Percentiles rank a stretch among this genome's conserved stretches.
These are phyloP conservation scores for Melanogaster broomeanus DNA, from an alignment of 768 basidiomycete genomes.

Conservation along the genomic window DNA sequence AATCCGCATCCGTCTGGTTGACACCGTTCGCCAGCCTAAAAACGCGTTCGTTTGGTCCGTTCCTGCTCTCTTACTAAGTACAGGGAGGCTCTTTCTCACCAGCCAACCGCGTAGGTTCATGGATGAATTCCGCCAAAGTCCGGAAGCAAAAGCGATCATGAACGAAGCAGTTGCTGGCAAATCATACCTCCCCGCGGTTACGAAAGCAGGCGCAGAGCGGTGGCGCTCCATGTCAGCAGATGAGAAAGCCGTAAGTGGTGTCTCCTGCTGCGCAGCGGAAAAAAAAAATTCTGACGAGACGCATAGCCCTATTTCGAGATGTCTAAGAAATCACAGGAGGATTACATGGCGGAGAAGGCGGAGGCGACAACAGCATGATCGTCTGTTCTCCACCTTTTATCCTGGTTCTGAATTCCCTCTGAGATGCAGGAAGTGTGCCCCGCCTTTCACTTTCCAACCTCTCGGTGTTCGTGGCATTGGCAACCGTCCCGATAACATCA, in stretches of 20 bases:
- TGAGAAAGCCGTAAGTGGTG: constrained; percentile 32
- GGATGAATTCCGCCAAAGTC: constrained; percentile 14
- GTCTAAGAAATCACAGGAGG: constrained; percentile 13
- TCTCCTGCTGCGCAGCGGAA: neutral
- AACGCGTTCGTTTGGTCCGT: constrained; percentile 29
- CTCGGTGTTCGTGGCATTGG: neutral
- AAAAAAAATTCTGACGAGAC: constrained; percentile 3
- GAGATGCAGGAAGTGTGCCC: constrained; percentile 1
- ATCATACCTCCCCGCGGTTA: neutral
- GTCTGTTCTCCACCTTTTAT: no score
- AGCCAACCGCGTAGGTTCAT: constrained; percentile 16
- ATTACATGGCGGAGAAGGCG: constrained; percentile 1
- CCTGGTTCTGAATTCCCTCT: neutral
- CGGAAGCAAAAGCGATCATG: constrained; percentile 17
- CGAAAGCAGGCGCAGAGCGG: constrained; percentile 22
- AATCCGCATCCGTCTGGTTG: constrained; percentile 6
- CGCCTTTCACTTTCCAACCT: neutral
- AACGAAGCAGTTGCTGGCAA: constrained; percentile 5
- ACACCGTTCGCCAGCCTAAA: neutral
- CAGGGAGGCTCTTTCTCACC: neutral
- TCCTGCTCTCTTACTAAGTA: neutral
- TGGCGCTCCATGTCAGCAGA: constrained; percentile 34
- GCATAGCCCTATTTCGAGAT: constrained; percentile 23
- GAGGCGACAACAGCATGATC: neutral
- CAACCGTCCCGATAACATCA: neutral